Evolutionary conservation across 1,284 basidiomycete genomes (phyloP).

Genomic region (Rhodotorula sp.): DNA sequence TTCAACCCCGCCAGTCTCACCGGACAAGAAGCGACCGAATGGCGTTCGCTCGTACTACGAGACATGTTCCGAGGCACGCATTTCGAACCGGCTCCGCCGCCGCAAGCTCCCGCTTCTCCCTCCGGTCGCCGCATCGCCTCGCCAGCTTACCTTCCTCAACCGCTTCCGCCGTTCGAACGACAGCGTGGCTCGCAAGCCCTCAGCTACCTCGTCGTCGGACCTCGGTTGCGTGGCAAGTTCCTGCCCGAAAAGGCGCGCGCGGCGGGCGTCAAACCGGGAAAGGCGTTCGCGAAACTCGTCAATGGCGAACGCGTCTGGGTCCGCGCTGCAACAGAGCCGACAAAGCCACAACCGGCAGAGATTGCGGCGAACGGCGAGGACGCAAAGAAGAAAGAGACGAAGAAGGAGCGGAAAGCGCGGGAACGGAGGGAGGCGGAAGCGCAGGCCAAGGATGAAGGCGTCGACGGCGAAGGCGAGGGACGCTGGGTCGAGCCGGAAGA

Average conservation of each 20-base stretch:
- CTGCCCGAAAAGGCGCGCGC: conserved; percentile 64
- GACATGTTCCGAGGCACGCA: conserved; percentile 47
- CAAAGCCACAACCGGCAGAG: background rate
- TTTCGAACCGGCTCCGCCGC: conserved; percentile 37
- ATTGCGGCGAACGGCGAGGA: background rate
- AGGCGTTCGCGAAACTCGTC: conserved; percentile 51
- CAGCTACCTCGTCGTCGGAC: conserved; percentile 72
- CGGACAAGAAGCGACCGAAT: conserved; percentile 38
- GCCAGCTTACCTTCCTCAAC: conserved; percentile 33
- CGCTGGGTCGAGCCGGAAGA: conserved; percentile 37
- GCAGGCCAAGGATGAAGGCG: background rate
- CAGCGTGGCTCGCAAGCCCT: conserved; percentile 37
- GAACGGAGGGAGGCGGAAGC: conserved; percentile 11
- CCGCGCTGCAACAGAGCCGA: background rate
- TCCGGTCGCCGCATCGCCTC: conserved; percentile 29
- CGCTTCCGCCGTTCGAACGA: conserved; percentile 24
- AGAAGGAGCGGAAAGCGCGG: conserved; percentile 5
- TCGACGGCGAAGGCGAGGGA: conserved; percentile 29
- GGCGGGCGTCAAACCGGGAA: conserved; percentile 66
- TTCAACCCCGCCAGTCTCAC: conserved; percentile 39
- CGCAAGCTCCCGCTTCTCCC: conserved; percentile 24
- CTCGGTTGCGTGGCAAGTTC: conserved; percentile 80
- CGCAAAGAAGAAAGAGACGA: conserved; percentile 5
- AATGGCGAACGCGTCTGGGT: conserved; percentile 51
- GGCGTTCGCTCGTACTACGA: conserved; percentile 42